Base-by-base conservation (phyloP, 2,329 filamentous ascomycete genomes). In the Fusarium oligoseptatum region DNA sequence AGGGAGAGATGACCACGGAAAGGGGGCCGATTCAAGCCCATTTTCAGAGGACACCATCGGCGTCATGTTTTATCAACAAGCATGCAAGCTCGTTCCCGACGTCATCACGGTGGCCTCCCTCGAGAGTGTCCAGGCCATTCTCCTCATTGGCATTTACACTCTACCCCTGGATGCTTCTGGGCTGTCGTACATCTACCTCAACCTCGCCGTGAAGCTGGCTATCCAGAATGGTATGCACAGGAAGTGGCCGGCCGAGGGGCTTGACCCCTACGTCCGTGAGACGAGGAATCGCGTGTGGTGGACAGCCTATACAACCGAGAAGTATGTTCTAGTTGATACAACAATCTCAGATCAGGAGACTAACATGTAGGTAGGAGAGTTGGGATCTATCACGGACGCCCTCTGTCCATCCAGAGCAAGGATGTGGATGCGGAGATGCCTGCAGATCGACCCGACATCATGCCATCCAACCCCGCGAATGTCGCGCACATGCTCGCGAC, bases 201-300 rank as follows among this genome's bases (percentile, higher is more conserved):
- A 88, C 8, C 78, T 91, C 14, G 87, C 88, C 2, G 81, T 90
- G 48, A 89, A 89, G 68, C 81, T 91, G 67, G 89, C 88, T 2
- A 89, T 90, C 15, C 88, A 90, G 70, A 90, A 90, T 75, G 89
- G 89, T 11, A 89, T 91, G 88, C 89, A 91, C 72, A 83, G 89
- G 58, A 86, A 83, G 64, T 87, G 86, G 67, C 81, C 84, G 2
- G 86, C 85, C 2, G 84, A 85, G 60, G 85, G 83, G 0, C 81
- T 89, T 12, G 85, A 87, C 34, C 80, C 85, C 12, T 82, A 83
- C 34, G 85, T 87, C 69, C 82, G 87, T 15, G 88, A 90, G 81
- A 86, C 85, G 4, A 83, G 88, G 20, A 89, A 89, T 74, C 84
- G 88, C 3, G 86, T 90, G 10, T 90, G 88, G 83, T 90, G 88